A percentile compares a stretch with the other conserved stretches of the same genome.
Evolutionary conservation across 164 flowering plant genomes (phyloP).

Genomic region (Platanus orientalis): DNA sequence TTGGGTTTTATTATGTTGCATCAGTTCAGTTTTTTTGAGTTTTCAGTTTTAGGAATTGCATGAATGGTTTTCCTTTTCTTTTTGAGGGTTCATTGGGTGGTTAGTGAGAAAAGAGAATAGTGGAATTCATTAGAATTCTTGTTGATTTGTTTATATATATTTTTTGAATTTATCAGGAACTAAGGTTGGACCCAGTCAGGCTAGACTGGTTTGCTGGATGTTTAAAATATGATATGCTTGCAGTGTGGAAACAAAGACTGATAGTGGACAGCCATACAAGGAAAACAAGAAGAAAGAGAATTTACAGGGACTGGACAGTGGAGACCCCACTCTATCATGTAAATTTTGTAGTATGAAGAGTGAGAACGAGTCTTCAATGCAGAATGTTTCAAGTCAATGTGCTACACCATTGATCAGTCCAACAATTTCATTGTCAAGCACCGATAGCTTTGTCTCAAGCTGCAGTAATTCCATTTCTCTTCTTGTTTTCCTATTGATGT

Average conservation of each 20-base stretch:
- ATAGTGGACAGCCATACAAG: conserved; percentile 8
- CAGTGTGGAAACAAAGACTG: conserved; percentile 19
- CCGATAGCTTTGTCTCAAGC: conserved; percentile 47
- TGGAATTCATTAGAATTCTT: background rate
- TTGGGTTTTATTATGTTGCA: background rate
- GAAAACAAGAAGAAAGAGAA: conserved; percentile 12
- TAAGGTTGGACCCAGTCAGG: background rate
- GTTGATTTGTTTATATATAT: too few relatives aligned
- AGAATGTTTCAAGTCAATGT: conserved; percentile 23
- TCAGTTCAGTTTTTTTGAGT: background rate
- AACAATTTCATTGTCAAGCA: conserved; percentile 45
- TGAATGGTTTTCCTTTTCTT: background rate
- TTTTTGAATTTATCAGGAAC: conserved; percentile 13
- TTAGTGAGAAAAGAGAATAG: background rate
- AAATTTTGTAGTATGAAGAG: conserved; percentile 33
- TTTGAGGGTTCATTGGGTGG: background rate
- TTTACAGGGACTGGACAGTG: conserved; percentile 14
- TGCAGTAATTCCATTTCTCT: conserved; percentile 38
- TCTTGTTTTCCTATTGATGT: conserved; percentile 2
- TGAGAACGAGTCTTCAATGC: conserved; percentile 20
- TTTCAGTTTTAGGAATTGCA: background rate
- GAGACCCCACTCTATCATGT: conserved; percentile 23
- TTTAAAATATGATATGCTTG: conserved; percentile 38
- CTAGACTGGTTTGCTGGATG: conserved; percentile 18
- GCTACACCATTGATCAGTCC: conserved; percentile 43